A percentile compares a stretch with the other conserved stretches of the same genome.
phyloP scores from a whole-genome alignment of 495 filamentous ascomycete genomes.

The Penicillium cosmopolitanum region DNA sequence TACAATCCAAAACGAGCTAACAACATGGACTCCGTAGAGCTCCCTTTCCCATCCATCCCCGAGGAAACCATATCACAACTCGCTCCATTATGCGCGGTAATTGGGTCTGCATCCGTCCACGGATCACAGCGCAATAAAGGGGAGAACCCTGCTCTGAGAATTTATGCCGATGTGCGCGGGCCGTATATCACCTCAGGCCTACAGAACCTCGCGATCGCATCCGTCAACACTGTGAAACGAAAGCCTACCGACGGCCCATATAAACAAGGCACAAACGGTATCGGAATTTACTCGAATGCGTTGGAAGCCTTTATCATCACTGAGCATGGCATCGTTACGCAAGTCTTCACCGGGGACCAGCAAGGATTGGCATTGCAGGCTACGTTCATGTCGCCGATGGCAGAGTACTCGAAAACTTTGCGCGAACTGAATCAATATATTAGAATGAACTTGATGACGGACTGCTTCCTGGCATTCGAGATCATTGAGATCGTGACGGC shows the following conservation, averaged over 20 bases:
- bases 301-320: slow-evolving; percentile 84
- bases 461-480: slow-evolving; percentile 96
- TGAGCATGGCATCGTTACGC: slow-evolving; percentile 86
- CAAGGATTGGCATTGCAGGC: slow-evolving; percentile 76
- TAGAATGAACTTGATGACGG: slow-evolving; percentile 80
- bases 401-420: slow-evolving; percentile 82
- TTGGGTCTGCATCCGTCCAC: slow-evolving; percentile 56
- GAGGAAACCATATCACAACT: slow-evolving; percentile 61
- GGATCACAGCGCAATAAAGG: slow-evolving; percentile 50
- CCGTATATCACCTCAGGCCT: slow-evolving; percentile 80
- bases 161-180: slow-evolving; percentile 83
- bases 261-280: slow-evolving; percentile 87
- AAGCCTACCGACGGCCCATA: slow-evolving; percentile 80
- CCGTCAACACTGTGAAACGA: slow-evolving; percentile 84
- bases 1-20: background rate
- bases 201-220: slow-evolving; percentile 83
- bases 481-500: slow-evolving; percentile 89
- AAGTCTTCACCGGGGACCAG: slow-evolving; percentile 81
- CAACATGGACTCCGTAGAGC: slow-evolving; percentile 40
- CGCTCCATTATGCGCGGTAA: slow-evolving; percentile 58
- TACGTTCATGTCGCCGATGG: slow-evolving; percentile 74
- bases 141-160: slow-evolving; percentile 65
- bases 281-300: slow-evolving; percentile 83
- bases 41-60: slow-evolving; percentile 68
- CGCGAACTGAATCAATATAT: slow-evolving; percentile 90